phyloP scores from a whole-genome alignment of 257 asterid species.

The Capsicum rhomboideum region DNA sequence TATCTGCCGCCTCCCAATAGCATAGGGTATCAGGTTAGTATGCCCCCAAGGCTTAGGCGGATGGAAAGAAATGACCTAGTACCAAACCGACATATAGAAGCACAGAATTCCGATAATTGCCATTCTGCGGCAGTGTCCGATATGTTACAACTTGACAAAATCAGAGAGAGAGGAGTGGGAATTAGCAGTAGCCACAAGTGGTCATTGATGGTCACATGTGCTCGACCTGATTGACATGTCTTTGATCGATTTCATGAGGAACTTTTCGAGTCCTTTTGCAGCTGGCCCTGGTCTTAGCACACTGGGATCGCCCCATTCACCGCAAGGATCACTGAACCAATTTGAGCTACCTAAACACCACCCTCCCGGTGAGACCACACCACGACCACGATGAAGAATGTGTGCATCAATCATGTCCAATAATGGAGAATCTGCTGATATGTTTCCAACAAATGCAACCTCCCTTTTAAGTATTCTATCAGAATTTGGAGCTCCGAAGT shows the following conservation, averaged over 20 bases:
- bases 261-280: slow-evolving; percentile 23
- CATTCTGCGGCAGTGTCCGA: neutral
- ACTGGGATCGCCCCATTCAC: slow-evolving; percentile 24
- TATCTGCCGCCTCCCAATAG: neutral
- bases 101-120: neutral
- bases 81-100: neutral
- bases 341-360: slow-evolving; percentile 37
- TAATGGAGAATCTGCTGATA: slow-evolving; percentile 13
- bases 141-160: neutral
- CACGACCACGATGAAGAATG: slow-evolving; percentile 15
- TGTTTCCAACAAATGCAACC: slow-evolving; percentile 26
- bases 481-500: neutral
- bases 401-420: slow-evolving; percentile 29
- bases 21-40: neutral
- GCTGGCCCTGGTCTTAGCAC: slow-evolving; percentile 29
- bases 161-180: neutral
- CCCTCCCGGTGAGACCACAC: slow-evolving; percentile 28
- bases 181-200: neutral
- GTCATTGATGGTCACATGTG: slow-evolving; percentile 1
- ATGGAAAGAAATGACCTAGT: neutral
- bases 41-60: neutral
- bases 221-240: slow-evolving; percentile 4
- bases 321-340: slow-evolving; percentile 24
- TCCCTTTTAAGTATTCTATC: slow-evolving; percentile 11
- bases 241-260: slow-evolving; percentile 14